These are phyloP conservation scores for Aegle marmelos DNA, from an alignment of 345 rosid genomes.

Conservation along the genomic window DNA sequence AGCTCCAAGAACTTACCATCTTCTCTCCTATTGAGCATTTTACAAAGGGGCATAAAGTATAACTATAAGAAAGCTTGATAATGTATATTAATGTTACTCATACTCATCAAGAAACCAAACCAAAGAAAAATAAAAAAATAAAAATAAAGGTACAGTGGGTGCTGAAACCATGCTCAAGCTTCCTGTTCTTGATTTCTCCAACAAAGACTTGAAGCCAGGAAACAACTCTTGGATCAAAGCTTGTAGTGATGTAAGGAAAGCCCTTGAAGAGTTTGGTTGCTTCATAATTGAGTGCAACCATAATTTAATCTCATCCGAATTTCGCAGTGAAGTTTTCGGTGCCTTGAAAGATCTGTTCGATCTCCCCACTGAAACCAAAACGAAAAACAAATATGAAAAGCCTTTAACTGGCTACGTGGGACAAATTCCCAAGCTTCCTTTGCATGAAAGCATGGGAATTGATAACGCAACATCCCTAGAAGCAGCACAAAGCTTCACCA, in stretches of 20 bases:
- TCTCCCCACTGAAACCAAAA: constrained; percentile 53
- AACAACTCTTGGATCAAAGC: constrained; percentile 39
- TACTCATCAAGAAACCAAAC: neutral
- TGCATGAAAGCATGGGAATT: constrained; percentile 77
- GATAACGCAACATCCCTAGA: constrained; percentile 44
- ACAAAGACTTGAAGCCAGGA: constrained; percentile 36
- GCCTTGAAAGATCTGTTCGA: constrained; percentile 53
- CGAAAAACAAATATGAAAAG: constrained; percentile 54
- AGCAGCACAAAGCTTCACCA: constrained; percentile 44
- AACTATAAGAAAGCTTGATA: neutral
- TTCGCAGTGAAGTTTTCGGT: constrained; percentile 31
- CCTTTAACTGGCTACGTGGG: constrained; percentile 67
- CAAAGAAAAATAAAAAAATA: neutral
- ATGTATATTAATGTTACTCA: neutral
- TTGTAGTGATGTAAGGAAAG: constrained; percentile 37
- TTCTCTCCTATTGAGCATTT: neutral
- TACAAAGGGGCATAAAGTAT: too few species aligned
- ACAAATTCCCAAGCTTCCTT: constrained; percentile 51
- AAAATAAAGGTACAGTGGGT: neutral
- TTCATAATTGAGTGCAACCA: constrained; percentile 43
- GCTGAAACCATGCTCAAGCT: constrained; percentile 13
- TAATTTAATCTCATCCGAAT: constrained; percentile 25
- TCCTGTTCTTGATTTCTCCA: constrained; percentile 28
- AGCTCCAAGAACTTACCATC: neutral
- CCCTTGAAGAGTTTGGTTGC: constrained; percentile 70